These are phyloP conservation scores for Sphaerulina musiva DNA, from an alignment of 2,329 filamentous ascomycete species.

Conservation along the genomic window DNA sequence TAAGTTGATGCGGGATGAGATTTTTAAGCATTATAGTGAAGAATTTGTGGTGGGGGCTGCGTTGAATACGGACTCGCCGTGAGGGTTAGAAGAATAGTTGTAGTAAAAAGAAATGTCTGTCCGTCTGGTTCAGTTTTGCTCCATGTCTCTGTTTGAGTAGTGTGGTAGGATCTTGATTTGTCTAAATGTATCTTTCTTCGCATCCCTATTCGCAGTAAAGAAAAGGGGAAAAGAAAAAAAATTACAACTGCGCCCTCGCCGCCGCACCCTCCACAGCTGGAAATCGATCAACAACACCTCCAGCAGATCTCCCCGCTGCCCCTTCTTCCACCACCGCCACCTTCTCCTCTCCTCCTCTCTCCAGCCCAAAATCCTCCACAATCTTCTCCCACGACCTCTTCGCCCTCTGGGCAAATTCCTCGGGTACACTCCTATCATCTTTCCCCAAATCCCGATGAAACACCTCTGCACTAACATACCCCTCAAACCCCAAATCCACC, in stretches of 20 bases:
- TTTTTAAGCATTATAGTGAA: conserved; percentile 36
- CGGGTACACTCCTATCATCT: conserved; percentile 47
- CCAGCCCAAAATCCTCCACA: conserved; percentile 32
- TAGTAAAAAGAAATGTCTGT: too few species aligned
- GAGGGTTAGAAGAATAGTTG: not conserved
- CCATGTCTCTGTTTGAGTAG: too few species aligned
- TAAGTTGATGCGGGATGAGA: conserved; percentile 62
- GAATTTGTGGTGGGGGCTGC: conserved; percentile 21
- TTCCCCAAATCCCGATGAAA: conserved; percentile 58
- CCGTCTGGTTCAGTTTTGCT: too few species aligned
- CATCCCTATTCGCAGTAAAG: too few species aligned
- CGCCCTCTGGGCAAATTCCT: conserved; percentile 50
- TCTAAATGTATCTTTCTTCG: too few species aligned
- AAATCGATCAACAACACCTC: not conserved
- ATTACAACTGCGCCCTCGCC: conserved; percentile 18
- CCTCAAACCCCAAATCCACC: conserved; percentile 57
- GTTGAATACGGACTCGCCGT: conserved; percentile 21
- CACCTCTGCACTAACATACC: conserved; percentile 66
- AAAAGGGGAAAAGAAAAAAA: too few species aligned
- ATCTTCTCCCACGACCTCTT: conserved; percentile 48
- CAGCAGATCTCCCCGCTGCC: not conserved
- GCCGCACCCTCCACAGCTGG: conserved; percentile 11
- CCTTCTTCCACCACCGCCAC: too few species aligned
- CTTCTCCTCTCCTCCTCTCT: not conserved
- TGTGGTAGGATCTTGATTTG: too few species aligned